Percentiles rank a stretch among this genome's conserved stretches.
Evolutionary conservation across 805 yeast genomes (phyloP).

Genomic region (Starmerella stellata): DNA sequence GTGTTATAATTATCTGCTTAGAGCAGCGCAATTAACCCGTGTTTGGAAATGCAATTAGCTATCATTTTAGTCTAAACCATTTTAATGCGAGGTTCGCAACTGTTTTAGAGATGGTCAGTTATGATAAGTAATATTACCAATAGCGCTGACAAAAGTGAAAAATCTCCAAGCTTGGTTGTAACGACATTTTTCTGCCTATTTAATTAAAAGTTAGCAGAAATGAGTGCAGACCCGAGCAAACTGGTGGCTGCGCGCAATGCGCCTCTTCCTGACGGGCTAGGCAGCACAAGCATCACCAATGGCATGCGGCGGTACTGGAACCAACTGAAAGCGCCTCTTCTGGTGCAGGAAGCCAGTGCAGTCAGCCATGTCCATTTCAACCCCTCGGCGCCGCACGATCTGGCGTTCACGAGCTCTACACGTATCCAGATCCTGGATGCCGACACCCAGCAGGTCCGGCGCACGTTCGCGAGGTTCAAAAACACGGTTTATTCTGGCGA

Average conservation of each 20-base stretch:
- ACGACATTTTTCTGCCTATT: too few relatives aligned
- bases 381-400: constrained; percentile 66
- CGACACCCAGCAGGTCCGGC: constrained; percentile 79
- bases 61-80: too few relatives aligned
- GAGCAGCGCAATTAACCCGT: too few relatives aligned
- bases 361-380: constrained; percentile 76
- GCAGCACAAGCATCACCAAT: not conserved
- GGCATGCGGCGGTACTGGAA: constrained; percentile 46
- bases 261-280: constrained; percentile 12
- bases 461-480: constrained; percentile 72
- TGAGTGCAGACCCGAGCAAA: constrained; percentile 17
- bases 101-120: too few relatives aligned
- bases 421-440: constrained; percentile 84
- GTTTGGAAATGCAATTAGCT: too few relatives aligned
- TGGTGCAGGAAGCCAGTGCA: constrained; percentile 85
- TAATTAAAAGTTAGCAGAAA: too few relatives aligned
- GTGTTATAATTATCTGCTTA: too few relatives aligned
- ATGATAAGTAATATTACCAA: too few relatives aligned
- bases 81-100: too few relatives aligned
- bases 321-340: constrained; percentile 64
- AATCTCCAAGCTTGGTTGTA: not conserved
- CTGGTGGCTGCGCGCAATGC: constrained; percentile 15
- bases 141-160: too few relatives aligned
- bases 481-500: constrained; percentile 87
- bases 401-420: constrained; percentile 82